Evolutionary conservation across 2,329 filamentous ascomycete species (phyloP), one percentile per base, ranked within the genome.

Genomic region (Gaeumannomyces sp.): DNA sequence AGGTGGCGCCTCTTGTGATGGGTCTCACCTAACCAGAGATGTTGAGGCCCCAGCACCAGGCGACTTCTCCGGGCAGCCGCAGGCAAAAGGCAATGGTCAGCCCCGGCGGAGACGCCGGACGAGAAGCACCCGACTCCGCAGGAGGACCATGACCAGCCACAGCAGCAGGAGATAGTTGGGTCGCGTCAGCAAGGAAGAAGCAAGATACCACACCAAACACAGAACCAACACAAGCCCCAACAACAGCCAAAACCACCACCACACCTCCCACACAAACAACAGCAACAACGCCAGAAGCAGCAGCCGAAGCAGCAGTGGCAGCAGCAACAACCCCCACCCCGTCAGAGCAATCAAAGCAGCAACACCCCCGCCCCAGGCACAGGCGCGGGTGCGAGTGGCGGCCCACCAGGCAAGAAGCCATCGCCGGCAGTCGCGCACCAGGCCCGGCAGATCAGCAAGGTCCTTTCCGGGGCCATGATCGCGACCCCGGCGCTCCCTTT

Each of bases 391-490:
- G 14, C n/a, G 56, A n/a, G 35, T 19, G 35, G 35, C 45, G 6
- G 45, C 19, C 10, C 45, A 53, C 10, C 45, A 8, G 19, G 22
- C 45, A n/a, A 22, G 45, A 53, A 53, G 19, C 45, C 45, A n/a
- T n/a, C 45, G 45, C 45, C 45, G 45, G 45, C 45, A 14, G 19
- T n/a, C 7, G 6, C 45, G 22, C 45, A 22, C 22, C 45, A 53
- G 45, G 45, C 45, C 45, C 45, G 10, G 45, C 19, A 59, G 28
- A 28, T 53, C 7, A 61, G 50, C 60, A 61, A 61, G 16, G 28
- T 45, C 25, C 35, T 61, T 3, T 10, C 38, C 60, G 60, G 28
- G 16, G 33, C 60, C 38, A 61, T 61, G 60, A 61, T 61, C 19
- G 38, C 60, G 25, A 31, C 25, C 27, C 60, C 60, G 22, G 16